These are phyloP conservation scores for Rhodotorula sp. DNA, from an alignment of 1,284 basidiomycete species.

Conservation along the genomic window DNA sequence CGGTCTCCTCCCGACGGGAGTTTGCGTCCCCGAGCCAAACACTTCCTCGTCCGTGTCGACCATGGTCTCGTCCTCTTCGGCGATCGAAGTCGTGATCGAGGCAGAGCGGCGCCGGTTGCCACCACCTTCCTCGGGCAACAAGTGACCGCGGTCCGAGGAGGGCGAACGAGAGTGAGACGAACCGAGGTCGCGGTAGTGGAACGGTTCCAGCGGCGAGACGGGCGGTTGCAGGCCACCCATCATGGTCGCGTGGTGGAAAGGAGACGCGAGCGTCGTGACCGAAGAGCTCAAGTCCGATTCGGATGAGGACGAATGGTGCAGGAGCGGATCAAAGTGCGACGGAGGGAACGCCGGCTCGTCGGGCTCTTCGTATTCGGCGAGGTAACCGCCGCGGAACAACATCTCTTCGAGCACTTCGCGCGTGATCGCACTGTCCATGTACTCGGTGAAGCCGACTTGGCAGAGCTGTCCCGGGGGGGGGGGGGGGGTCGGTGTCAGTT, in stretches of 20 bases:
- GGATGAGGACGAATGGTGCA: conserved; percentile 13
- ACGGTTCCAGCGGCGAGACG: conserved; percentile 16
- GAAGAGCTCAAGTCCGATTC: conserved; percentile 19
- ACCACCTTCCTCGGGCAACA: not conserved
- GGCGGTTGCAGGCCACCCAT: conserved; percentile 4
- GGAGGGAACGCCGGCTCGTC: conserved; percentile 29
- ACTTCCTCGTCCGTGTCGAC: conserved; percentile 25
- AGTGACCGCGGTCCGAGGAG: conserved; percentile 12
- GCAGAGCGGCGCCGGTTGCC: conserved; percentile 4
- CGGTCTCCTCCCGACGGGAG: conserved; percentile 11
- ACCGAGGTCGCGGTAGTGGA: conserved; percentile 30
- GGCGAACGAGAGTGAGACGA: conserved; percentile 34
- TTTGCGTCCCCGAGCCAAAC: conserved; percentile 9
- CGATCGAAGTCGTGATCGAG: conserved; percentile 24
- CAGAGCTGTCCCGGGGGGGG: no score
- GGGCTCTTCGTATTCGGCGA: conserved; percentile 37
- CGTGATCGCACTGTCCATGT: conserved; percentile 87
- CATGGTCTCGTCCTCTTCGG: conserved; percentile 31
- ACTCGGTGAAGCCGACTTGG: conserved; percentile 83
- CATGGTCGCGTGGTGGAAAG: not conserved
- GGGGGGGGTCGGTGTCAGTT: not conserved
- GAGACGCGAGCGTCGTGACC: not conserved
- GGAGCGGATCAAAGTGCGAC: conserved; percentile 2
- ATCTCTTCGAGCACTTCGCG: conserved; percentile 77
- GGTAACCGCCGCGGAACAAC: conserved; percentile 67